These are phyloP conservation scores for Ampelomyces quisqualis DNA, from an alignment of 2,329 filamentous ascomycete species.

Conservation along the genomic window DNA sequence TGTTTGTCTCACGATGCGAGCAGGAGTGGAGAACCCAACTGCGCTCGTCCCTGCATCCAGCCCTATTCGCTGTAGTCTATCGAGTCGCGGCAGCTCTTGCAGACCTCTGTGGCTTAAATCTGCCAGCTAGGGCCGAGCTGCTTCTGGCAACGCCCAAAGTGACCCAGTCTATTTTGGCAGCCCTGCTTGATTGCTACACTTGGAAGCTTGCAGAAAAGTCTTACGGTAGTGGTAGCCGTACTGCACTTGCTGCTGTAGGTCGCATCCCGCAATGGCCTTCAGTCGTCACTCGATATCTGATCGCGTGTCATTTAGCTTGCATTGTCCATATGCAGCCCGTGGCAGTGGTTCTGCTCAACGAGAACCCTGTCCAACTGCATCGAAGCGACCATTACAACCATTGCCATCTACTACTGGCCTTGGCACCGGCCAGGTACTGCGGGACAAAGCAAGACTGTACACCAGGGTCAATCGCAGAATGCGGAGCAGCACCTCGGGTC, in stretches of 20 bases:
- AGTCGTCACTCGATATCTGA: slow-evolving; percentile 23
- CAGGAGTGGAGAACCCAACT: slow-evolving; percentile 92
- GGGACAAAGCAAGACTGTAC: slow-evolving; percentile 17
- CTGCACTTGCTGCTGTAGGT: slow-evolving; percentile 70
- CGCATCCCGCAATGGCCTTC: slow-evolving; percentile 14
- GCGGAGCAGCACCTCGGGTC: slow-evolving; percentile 38
- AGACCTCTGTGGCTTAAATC: slow-evolving; percentile 53
- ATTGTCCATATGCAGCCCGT: slow-evolving; percentile 74
- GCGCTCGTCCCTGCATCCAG: slow-evolving; percentile 88
- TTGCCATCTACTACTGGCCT: slow-evolving; percentile 81
- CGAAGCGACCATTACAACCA: slow-evolving; percentile 82
- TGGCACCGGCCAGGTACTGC: slow-evolving; percentile 62
- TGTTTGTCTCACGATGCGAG: slow-evolving; percentile 32
- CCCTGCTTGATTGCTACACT: slow-evolving; percentile 79
- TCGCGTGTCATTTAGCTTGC: slow-evolving; percentile 57
- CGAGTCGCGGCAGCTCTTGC: slow-evolving; percentile 60
- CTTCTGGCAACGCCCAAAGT: slow-evolving; percentile 72
- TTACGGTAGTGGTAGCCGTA: slow-evolving; percentile 65
- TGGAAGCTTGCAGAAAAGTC: slow-evolving; percentile 76
- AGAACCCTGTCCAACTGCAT: slow-evolving; percentile 92
- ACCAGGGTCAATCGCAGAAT: slow-evolving; percentile 33
- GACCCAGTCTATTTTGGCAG: slow-evolving; percentile 75
- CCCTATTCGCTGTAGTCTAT: slow-evolving; percentile 78
- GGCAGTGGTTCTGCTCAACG: slow-evolving; percentile 96
- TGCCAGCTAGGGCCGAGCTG: slow-evolving; percentile 63